Base-by-base conservation (phyloP, 768 basidiomycete species). In the Strobilomyces dryophilus region DNA sequence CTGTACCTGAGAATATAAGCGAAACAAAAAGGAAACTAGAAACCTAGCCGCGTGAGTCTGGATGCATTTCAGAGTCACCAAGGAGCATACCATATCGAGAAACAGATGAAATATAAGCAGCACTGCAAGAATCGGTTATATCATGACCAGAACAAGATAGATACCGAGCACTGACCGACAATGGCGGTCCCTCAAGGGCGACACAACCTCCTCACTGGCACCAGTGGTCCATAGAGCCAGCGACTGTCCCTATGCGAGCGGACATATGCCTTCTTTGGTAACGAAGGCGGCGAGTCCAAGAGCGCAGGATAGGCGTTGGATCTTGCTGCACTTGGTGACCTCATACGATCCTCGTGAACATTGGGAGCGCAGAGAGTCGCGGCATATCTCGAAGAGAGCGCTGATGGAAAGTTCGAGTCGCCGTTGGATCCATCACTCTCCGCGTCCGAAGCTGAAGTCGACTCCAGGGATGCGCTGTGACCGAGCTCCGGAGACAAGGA, bases 351-450 rank as follows among this genome's bases (percentile, higher is more conserved):
- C 41, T 36, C 34, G 29, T n/a, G 40, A 42, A 46, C 43, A 20
- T 47, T 20, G 0, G 21, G 21, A 42, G 11, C 17, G 15, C n/a
- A 21, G 0, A 26, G 40, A 27, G 24, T n/a, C 9, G 9, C 5
- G 6, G 18, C 12, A 0, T 26, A 9, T 35, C 11, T 34, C 5
- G 20, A 15, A n/a, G 56, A 54, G 9, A 52, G 56, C 2, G 50
- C 61, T 18, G 21, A 35, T 4, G 59, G 57, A 39, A 18, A 53
- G 37, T 47, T 53, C 35, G 32, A 4, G 27, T 41, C 53, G 37
- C 48, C 46, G 6, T 45, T 46, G 7, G 54, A 59, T 21, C 8
- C 12, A 26, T 56, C 53, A 17, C 37, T 46, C 4, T 45, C 21
- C 17, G 52, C 26, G 8, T 35, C 35, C 12, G 12, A 24, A 20